Evolutionary conservation across 1,284 basidiomycete genomes (phyloP).

Genomic region (Puccinia novopanici): DNA sequence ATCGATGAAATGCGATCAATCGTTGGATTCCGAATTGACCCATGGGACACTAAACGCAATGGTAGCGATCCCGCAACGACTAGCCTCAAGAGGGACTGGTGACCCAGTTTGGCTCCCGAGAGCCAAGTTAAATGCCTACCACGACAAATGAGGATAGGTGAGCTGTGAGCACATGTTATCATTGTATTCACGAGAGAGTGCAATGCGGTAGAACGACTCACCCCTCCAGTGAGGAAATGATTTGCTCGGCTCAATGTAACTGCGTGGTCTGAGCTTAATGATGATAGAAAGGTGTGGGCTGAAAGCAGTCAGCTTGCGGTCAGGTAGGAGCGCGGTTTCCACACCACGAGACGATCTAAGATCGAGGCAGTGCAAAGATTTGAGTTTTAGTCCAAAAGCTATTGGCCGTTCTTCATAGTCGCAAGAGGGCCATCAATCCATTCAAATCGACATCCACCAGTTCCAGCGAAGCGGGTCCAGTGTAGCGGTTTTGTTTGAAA

Average conservation of each 20-base stretch:
- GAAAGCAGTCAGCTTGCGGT: neutral
- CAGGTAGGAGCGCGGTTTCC: constrained; percentile 67
- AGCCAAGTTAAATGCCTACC: constrained; percentile 43
- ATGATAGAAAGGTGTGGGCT: neutral
- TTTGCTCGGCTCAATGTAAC: constrained; percentile 11
- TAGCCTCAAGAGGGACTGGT: no score
- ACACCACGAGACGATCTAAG: constrained; percentile 90
- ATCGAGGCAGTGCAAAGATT: constrained; percentile 95
- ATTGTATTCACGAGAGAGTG: no score
- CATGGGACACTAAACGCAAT: no score
- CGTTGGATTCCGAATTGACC: neutral
- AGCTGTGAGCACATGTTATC: no score
- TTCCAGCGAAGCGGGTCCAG: no score
- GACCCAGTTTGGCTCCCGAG: constrained; percentile 3
- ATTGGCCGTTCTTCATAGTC: constrained; percentile 77
- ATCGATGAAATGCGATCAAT: neutral
- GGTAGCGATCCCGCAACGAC: no score
- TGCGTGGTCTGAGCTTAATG: neutral
- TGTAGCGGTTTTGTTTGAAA: no score
- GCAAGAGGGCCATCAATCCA: no score
- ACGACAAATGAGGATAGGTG: neutral
- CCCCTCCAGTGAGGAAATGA: constrained; percentile 30
- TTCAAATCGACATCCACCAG: no score
- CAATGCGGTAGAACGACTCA: neutral
- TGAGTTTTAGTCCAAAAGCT: constrained; percentile 88